Base-by-base conservation (phyloP, 495 filamentous ascomycete genomes). In the Penicillium longicatenatum region DNA sequence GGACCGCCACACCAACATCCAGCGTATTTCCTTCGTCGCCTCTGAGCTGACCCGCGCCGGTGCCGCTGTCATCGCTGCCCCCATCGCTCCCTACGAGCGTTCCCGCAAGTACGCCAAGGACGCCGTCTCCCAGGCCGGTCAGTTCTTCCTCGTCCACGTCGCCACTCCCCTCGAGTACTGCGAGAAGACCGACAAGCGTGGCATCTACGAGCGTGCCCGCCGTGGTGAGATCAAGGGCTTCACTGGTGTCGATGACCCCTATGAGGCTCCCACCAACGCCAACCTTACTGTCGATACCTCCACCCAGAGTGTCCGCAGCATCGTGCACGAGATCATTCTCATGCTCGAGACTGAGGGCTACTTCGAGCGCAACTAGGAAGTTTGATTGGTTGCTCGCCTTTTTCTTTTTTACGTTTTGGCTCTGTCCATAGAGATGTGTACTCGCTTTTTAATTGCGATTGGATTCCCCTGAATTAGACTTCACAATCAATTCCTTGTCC, bases 161-260 rank as follows among this genome's bases (percentile, higher is more conserved):
- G 90, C 90, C 21, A 98, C 94, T 54, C 86, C 89, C 52, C 84
- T 98, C 51, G 91, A 95, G 77, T 82, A 92, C 80, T 90, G 87
- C 74, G 94, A 98, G 82, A 87, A 88, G 83, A 97, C 92, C 53
- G 94, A 98, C 75, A 95, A 91, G 84, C 82, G 86, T 58, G 95
- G 94, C 22, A 88, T 97, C 63, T 98, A 98, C 75, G 82, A 77
- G 22, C 84, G 85, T 75, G 94, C 94, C 14, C 84, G 95, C 51
- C 81, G 75, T 9, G 94, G 94, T 16, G 92, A 97, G 82, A 96
- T 98, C 77, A 94, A 91, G 86, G 92, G 92, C 31, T 98, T 98
- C 81, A 98, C 94, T 30, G 94, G 94, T 66, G 94, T 98, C 56
- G 94, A 98, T 74, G 94, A 97, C 74, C 92, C 94, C 54, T 98